phyloP scores from a whole-genome alignment of 345 rosid genomes.

The Rubroshorea leprosula region DNA sequence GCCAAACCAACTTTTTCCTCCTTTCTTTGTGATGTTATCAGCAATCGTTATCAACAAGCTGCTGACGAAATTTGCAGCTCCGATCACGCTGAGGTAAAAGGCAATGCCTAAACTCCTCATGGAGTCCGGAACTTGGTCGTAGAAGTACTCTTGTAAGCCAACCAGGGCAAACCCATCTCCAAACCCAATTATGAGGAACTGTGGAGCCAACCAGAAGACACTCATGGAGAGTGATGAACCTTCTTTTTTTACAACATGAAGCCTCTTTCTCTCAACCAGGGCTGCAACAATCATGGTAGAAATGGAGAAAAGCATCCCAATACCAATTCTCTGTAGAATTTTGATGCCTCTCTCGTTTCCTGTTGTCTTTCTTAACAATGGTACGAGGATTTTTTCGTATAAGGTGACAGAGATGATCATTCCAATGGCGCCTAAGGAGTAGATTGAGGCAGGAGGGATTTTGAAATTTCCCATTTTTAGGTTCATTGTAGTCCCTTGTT shows the following conservation, averaged over 20 bases:
- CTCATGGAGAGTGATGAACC: constrained; percentile 17
- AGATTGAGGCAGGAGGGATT: constrained; percentile 60
- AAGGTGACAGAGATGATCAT: constrained; percentile 50
- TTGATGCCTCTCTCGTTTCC: constrained; percentile 34
- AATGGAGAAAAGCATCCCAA: constrained; percentile 36
- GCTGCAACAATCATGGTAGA: constrained; percentile 38
- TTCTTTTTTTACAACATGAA: constrained; percentile 2
- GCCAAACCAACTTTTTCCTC: constrained; percentile 36
- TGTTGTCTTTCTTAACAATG: constrained; percentile 35
- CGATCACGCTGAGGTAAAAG: constrained; percentile 46
- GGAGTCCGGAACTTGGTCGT: constrained; percentile 59
- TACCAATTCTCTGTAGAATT: constrained; percentile 25
- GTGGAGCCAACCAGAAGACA: constrained; percentile 45
- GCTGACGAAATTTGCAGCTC: constrained; percentile 40
- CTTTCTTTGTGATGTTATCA: constrained; percentile 22
- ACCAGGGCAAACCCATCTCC: constrained; percentile 55
- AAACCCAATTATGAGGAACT: constrained; percentile 32
- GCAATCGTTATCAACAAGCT: constrained; percentile 32
- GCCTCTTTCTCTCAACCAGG: constrained; percentile 36
- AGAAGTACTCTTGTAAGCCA: constrained; percentile 61
- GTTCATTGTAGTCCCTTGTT: constrained; percentile 55
- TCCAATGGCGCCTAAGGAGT: constrained; percentile 41
- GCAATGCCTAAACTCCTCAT: constrained; percentile 58
- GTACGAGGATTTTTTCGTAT: constrained; percentile 53
- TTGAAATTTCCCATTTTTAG: constrained; percentile 37